phyloP scores from a whole-genome alignment of 768 basidiomycete genomes.

The Boletellus sp. region DNA sequence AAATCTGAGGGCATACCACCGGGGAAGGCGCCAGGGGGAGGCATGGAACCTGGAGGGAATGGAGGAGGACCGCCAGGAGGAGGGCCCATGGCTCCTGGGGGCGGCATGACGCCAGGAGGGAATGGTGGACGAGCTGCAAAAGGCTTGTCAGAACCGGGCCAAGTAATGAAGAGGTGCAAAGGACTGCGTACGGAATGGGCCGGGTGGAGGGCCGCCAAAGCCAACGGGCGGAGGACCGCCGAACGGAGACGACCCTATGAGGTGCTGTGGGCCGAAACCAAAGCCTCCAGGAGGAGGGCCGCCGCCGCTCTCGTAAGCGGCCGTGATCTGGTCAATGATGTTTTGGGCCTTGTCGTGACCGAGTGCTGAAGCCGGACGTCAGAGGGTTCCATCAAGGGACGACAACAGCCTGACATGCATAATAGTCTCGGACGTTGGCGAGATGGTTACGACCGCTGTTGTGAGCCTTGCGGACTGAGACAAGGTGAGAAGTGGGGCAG shows the following conservation, averaged over 20 bases:
- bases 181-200: conserved; percentile 14
- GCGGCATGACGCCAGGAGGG: conserved; percentile 54
- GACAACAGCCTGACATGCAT: conserved; percentile 63
- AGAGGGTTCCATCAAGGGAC: not conserved
- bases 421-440: conserved; percentile 95
- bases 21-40: conserved; percentile 47
- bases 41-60: conserved; percentile 61
- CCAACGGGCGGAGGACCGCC: conserved; percentile 48
- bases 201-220: conserved; percentile 46
- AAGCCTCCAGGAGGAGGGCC: conserved; percentile 87
- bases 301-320: conserved; percentile 82
- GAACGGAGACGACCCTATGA: conserved; percentile 53
- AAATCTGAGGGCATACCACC: conserved; percentile 37
- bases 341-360: conserved; percentile 97
- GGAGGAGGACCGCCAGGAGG: conserved; percentile 65
- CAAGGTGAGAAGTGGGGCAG: conserved; percentile 8
- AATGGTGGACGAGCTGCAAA: conserved; percentile 62
- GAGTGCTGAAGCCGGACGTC: conserved; percentile 48
- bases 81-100: conserved; percentile 47
- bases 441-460: conserved; percentile 97
- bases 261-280: conserved; percentile 79
- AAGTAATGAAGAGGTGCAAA: not conserved
- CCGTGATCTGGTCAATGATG: conserved; percentile 98
- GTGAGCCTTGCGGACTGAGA: conserved; percentile 91
- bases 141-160: conserved; percentile 3